These are phyloP conservation scores for Ophiostoma quercus DNA, from an alignment of 2,329 filamentous ascomycete species.

Conservation along the genomic window DNA sequence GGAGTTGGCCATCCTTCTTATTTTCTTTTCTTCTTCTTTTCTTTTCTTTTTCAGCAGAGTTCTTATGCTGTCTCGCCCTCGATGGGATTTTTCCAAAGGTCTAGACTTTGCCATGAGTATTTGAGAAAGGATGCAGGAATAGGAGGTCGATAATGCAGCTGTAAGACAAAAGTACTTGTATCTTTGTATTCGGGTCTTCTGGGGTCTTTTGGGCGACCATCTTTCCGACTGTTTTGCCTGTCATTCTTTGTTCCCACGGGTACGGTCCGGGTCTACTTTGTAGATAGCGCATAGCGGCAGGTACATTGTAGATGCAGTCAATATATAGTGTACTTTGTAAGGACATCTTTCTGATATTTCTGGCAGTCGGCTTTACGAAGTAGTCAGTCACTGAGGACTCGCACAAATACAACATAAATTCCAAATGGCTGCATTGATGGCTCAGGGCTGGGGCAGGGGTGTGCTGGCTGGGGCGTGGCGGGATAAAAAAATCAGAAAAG, in stretches of 20 bases:
- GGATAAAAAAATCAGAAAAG: neutral
- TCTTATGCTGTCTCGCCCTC: neutral
- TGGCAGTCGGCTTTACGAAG: neutral
- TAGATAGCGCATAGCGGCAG: neutral
- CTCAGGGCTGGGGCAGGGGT: neutral
- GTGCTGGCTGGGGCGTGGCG: neutral
- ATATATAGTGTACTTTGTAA: neutral
- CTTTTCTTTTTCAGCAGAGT: no score
- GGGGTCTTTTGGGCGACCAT: neutral
- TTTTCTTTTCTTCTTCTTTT: neutral
- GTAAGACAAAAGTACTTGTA: neutral
- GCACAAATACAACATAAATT: neutral
- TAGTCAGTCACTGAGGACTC: no score
- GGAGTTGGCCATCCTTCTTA: neutral
- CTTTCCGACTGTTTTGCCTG: neutral
- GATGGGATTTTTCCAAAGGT: neutral
- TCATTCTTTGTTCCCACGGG: neutral
- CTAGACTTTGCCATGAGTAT: neutral
- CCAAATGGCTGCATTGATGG: neutral
- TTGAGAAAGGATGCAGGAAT: neutral
- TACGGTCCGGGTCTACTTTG: neutral
- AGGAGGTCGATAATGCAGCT: neutral
- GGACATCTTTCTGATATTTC: neutral
- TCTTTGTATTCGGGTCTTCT: no score
- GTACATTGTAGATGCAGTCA: neutral